These are phyloP conservation scores for Osmozyma mogii DNA, from an alignment of 805 yeast genomes.

Conservation along the genomic window DNA sequence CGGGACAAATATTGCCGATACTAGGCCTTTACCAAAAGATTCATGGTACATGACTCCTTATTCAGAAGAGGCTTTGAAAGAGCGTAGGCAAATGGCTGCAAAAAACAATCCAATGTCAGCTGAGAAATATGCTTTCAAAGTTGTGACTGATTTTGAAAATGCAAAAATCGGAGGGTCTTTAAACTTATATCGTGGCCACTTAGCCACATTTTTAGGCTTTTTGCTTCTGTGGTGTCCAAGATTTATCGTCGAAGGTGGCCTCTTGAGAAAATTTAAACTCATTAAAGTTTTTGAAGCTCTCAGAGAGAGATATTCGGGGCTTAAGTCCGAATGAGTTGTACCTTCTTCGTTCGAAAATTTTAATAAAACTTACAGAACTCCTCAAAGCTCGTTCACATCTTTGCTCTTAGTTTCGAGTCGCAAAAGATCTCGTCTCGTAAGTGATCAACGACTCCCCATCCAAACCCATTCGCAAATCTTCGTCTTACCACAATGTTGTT, in stretches of 20 bases:
- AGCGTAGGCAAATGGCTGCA: constrained; percentile 52
- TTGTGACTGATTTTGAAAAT: constrained; percentile 42
- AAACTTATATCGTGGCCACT: constrained; percentile 50
- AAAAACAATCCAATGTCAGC: constrained; percentile 53
- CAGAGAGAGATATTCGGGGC: constrained; percentile 14
- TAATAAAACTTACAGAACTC: too few species aligned
- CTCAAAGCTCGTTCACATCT: too few species aligned
- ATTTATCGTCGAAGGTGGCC: constrained; percentile 33
- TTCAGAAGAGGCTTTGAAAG: constrained; percentile 39
- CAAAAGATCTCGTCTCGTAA: constrained; percentile 23
- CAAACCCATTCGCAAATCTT: constrained; percentile 37
- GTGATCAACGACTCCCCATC: constrained; percentile 41
- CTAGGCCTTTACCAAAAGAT: constrained; percentile 45
- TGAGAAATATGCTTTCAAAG: constrained; percentile 46
- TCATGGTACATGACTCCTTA: constrained; percentile 49
- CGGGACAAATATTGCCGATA: constrained; percentile 60
- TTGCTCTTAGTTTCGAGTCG: too few species aligned
- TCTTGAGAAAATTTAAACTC: constrained; percentile 30
- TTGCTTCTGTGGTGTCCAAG: constrained; percentile 37
- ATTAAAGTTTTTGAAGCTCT: constrained; percentile 17
- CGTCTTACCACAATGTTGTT: constrained; percentile 37
- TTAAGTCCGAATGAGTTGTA: constrained; percentile 7
- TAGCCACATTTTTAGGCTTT: constrained; percentile 31
- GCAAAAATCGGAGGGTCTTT: constrained; percentile 30
- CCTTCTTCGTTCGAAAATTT: too few species aligned